Evolutionary conservation across 1,284 basidiomycete genomes (phyloP), one percentile per base, ranked within the genome.

Genomic region (Marasmius sp.): DNA sequence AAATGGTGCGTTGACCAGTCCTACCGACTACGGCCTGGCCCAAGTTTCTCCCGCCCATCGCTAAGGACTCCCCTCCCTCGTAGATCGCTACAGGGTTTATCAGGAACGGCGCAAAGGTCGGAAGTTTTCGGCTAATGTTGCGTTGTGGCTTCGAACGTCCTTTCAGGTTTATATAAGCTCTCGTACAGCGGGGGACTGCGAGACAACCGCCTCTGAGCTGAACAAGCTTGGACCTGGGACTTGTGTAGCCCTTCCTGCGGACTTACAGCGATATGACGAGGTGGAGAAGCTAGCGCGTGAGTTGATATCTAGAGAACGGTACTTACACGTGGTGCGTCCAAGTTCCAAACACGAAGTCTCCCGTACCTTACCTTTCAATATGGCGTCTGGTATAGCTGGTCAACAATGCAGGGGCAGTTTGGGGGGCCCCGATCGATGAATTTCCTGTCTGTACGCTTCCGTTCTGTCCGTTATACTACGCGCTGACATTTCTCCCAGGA

Each of bases 341-440:
- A 27, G 27, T 27, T 27, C 27, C 49, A 33, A 37, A n/a, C 37
- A 16, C 36, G 12, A 6, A 34, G 10, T n/a, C 33, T 49, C 43
- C 20, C 36, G 27, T 9, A 5, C 33, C 11, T 7, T n/a, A 16
- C 18, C 8, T 41, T 10, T 14, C 8, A 36, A 20, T n/a, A 20
- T 27, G 27, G 27, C 27, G 36, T 18, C 18, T 45, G n/a, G 3
- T 41, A 20, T 6, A 60, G 59, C 79, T 89, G 6, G 82, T 90
- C 61, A 89, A 91, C 74, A 91, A 91, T 64, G 86, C 86, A 1
- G 89, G 88, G 3, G 85, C 83, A 18, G 82, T 83, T 14, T 89
- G 88, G 88, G 85, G 83, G 20, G 83, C 81, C 11, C 65, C 76
- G 12, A 74, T 89, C 58, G 85, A 85, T 54, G 78, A 81, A 6